phyloP scores from a whole-genome alignment of 192 early-diverging fungal genomes.

The Backusella tarrabulga region DNA sequence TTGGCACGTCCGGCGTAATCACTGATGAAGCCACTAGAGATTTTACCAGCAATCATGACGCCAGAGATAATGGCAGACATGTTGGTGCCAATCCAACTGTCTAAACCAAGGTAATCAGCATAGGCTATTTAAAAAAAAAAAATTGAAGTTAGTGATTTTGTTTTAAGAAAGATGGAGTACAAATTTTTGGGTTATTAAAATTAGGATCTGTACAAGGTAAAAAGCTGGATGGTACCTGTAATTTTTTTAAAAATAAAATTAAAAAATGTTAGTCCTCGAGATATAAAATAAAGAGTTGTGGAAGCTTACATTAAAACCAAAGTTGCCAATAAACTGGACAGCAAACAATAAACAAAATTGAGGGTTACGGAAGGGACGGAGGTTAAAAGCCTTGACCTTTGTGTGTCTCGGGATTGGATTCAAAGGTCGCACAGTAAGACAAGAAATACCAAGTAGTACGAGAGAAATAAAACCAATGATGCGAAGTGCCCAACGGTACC shows the following conservation, averaged over 20 bases:
- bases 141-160: background rate
- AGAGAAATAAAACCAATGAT: constrained; percentile 31
- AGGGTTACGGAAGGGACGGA: constrained; percentile 11
- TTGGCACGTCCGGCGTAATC: constrained; percentile 48
- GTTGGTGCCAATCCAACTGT: constrained; percentile 9
- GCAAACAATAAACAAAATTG: constrained; percentile 22
- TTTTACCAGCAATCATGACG: constrained; percentile 26
- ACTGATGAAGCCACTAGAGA: constrained; percentile 21
- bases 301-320: constrained; percentile 21
- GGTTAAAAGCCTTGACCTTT: constrained; percentile 11
- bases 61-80: constrained; percentile 23
- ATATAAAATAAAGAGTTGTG: too few relatives aligned
- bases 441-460: constrained; percentile 5
- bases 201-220: constrained; percentile 13
- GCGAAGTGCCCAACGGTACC: constrained; percentile 25
- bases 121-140: constrained; percentile 8
- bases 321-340: constrained; percentile 16
- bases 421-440: constrained; percentile 11
- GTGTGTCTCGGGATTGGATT: constrained; percentile 14
- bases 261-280: too few relatives aligned
- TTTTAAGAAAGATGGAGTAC: background rate
- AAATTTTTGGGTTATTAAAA: background rate
- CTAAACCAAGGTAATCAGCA: constrained; percentile 16
- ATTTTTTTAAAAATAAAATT: too few relatives aligned
- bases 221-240: constrained; percentile 20